Evolutionary conservation across 805 yeast species (phyloP).

Genomic region (Candida vartiovaarae): DNA sequence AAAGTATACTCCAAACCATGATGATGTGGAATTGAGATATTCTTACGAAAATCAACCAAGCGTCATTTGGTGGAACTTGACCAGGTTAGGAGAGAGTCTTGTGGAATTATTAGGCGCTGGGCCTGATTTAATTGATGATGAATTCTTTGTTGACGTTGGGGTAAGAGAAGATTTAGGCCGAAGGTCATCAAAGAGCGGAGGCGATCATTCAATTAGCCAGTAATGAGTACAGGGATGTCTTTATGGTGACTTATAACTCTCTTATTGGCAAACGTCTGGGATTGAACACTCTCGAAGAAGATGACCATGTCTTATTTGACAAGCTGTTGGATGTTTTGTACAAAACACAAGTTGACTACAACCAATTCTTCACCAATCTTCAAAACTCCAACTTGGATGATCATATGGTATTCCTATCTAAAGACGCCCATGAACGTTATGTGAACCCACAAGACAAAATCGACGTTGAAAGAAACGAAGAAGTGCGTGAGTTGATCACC

Average conservation of each 20-base stretch:
- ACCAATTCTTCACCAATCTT: constrained; percentile 63
- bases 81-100: constrained; percentile 75
- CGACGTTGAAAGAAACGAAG: constrained; percentile 31
- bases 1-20: constrained; percentile 81
- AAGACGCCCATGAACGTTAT: constrained; percentile 14
- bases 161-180: constrained; percentile 40
- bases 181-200: constrained; percentile 53
- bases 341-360: constrained; percentile 66
- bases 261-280: constrained; percentile 67
- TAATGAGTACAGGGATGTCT: constrained; percentile 56
- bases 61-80: constrained; percentile 89
- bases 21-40: constrained; percentile 66
- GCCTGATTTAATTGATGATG: constrained; percentile 38
- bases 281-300: constrained; percentile 33
- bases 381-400: constrained; percentile 40
- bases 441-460: constrained; percentile 24
- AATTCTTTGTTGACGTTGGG: constrained; percentile 33
- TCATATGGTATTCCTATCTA: constrained; percentile 24
- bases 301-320: constrained; percentile 29
- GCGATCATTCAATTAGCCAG: constrained; percentile 57
- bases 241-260: constrained; percentile 49
- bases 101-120: constrained; percentile 80
- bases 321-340: constrained; percentile 50
- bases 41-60: constrained; percentile 80
- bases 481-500: constrained; percentile 32